Conservation (phyloP, 257 asterid species). For the Primulina tabacum region DNA sequence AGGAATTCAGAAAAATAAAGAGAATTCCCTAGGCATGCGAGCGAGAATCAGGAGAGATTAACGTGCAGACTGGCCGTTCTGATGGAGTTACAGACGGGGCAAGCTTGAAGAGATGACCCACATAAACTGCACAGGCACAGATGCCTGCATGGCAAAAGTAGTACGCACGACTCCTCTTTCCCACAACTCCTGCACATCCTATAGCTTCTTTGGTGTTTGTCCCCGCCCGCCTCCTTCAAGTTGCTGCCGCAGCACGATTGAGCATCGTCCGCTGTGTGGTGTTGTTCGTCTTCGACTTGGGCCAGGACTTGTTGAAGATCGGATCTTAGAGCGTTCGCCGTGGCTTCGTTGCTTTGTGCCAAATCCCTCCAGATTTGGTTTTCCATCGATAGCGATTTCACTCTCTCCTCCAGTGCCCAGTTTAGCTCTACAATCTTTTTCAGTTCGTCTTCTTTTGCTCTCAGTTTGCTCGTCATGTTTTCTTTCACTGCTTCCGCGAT, state of each 20-base stretch:
- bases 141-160: slow-evolving; percentile 71
- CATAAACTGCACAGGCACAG: slow-evolving; percentile 54
- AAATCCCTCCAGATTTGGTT: slow-evolving; percentile 61
- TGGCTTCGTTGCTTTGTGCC: slow-evolving; percentile 64
- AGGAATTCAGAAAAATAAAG: too few relatives aligned
- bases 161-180: slow-evolving; percentile 51
- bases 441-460: slow-evolving; percentile 61
- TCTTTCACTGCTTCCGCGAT: slow-evolving; percentile 44
- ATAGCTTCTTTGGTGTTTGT: background rate
- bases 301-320: slow-evolving; percentile 51
- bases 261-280: slow-evolving; percentile 31
- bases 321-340: slow-evolving; percentile 49
- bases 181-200: slow-evolving; percentile 52
- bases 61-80: slow-evolving; percentile 66
- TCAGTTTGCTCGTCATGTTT: slow-evolving; percentile 33
- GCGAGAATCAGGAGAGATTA: slow-evolving; percentile 20
- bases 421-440: slow-evolving; percentile 42
- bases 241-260: slow-evolving; percentile 66
- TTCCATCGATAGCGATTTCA: slow-evolving; percentile 36
- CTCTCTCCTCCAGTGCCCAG: slow-evolving; percentile 41
- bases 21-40: too few relatives aligned
- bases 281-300: slow-evolving; percentile 28
- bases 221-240: slow-evolving; percentile 14
- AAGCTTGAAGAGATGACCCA: slow-evolving; percentile 37
- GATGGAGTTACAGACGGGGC: slow-evolving; percentile 55